A percentile compares a stretch with the other conserved stretches of the same genome.
These are phyloP conservation scores for Penicillium griseofulvum DNA, from an alignment of 2,329 filamentous ascomycete species.

Conservation along the genomic window DNA sequence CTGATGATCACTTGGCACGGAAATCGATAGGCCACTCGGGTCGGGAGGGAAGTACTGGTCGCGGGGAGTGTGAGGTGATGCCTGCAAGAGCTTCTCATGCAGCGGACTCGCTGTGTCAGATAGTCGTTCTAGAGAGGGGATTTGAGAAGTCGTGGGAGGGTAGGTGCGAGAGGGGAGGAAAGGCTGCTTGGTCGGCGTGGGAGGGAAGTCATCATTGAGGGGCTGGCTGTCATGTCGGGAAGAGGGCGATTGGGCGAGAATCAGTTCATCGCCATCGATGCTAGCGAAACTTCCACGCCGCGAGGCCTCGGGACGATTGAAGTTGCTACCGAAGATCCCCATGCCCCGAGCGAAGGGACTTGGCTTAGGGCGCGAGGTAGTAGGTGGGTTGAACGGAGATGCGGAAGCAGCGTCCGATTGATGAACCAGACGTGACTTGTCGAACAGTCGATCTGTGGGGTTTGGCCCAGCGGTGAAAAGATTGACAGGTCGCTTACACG, in stretches of 20 bases:
- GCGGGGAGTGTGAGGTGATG: conserved; percentile 73
- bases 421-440: conserved; percentile 61
- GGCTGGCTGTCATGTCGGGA: conserved; percentile 55
- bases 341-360: conserved; percentile 65
- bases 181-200: conserved; percentile 78
- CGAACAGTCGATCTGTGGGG: conserved; percentile 58
- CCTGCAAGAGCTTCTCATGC: conserved; percentile 53
- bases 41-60: conserved; percentile 74
- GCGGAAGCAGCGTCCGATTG: conserved; percentile 76
- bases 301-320: conserved; percentile 49
- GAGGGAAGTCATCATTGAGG: conserved; percentile 74
- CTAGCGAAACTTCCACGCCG: conserved; percentile 73
- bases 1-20: conserved; percentile 54
- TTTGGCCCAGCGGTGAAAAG: conserved; percentile 64
- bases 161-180: conserved; percentile 40
- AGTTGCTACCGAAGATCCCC: conserved; percentile 60
- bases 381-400: conserved; percentile 71
- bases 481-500: conserved; percentile 81
- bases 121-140: conserved; percentile 35
- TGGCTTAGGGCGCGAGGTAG: conserved; percentile 59
- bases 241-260: conserved; percentile 57
- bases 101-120: conserved; percentile 48
- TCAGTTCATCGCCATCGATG: conserved; percentile 72
- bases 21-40: conserved; percentile 79
- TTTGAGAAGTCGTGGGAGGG: conserved; percentile 33